phyloP scores from a whole-genome alignment of 139 green algal species.

The Tetraselmis striata region DNA sequence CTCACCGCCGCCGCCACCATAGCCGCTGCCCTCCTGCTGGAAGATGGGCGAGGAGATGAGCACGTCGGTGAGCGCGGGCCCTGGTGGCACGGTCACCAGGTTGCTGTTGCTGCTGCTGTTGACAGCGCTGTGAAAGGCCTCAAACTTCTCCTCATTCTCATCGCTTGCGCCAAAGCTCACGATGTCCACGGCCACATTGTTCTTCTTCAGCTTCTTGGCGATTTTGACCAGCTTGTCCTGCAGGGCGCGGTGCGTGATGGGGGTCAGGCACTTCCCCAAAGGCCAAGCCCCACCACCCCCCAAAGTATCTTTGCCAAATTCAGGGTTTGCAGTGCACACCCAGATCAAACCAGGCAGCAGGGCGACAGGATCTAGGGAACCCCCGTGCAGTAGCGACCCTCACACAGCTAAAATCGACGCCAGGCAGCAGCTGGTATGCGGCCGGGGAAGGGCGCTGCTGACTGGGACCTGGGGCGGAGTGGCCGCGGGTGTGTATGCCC shows the following conservation, averaged over 20 bases:
- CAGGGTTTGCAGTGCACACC: too few relatives aligned
- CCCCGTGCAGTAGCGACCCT: too few relatives aligned
- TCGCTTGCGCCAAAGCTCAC: constrained; percentile 78
- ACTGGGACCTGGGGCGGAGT: not conserved
- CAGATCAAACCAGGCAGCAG: too few relatives aligned
- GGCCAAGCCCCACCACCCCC: too few relatives aligned
- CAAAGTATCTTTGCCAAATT: too few relatives aligned
- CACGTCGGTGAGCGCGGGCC: constrained; percentile 83
- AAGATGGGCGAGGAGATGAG: constrained; percentile 92
- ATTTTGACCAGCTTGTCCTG: constrained; percentile 89
- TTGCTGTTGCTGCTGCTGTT: constrained; percentile 92
- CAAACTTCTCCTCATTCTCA: constrained; percentile 85
- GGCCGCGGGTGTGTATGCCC: too few relatives aligned
- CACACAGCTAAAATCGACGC: not conserved
- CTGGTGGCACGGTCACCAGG: constrained; percentile 83
- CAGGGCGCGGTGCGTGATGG: not conserved
- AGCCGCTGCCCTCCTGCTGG: constrained; percentile 48
- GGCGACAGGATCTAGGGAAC: too few relatives aligned
- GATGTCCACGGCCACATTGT: constrained; percentile 97
- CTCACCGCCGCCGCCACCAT: constrained; percentile 27
- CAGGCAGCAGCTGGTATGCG: not conserved
- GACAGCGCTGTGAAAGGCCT: constrained; percentile 84
- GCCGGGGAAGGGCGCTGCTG: not conserved
- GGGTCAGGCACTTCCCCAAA: too few relatives aligned
- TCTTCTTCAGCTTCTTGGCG: constrained; percentile 99